These are phyloP conservation scores for Vitellaria paradoxa DNA, from an alignment of 179 eudicot genomes.

Conservation along the genomic window DNA sequence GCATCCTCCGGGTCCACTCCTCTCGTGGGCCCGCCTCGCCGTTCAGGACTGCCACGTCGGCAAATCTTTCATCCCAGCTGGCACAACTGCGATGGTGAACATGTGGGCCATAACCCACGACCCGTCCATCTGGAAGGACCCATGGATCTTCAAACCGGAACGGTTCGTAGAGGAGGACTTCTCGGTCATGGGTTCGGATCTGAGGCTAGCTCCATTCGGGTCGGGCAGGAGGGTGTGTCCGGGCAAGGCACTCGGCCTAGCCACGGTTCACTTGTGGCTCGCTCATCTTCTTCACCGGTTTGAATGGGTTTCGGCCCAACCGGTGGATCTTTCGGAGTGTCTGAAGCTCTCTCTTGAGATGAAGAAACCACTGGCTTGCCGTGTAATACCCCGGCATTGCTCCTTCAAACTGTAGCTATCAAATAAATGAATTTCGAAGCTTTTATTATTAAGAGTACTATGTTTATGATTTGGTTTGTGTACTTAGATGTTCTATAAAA, in stretches of 20 bases:
- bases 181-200: slow-evolving; percentile 63
- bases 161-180: slow-evolving; percentile 52
- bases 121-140: slow-evolving; percentile 62
- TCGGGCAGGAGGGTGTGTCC: slow-evolving; percentile 82
- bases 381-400: slow-evolving; percentile 20
- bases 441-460: background rate
- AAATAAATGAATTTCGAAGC: background rate
- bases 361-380: slow-evolving; percentile 44
- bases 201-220: slow-evolving; percentile 84
- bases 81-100: slow-evolving; percentile 90
- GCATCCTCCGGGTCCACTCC: slow-evolving; percentile 90
- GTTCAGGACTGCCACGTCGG: slow-evolving; percentile 59
- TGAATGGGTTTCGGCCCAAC: slow-evolving; percentile 50
- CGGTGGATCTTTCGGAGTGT: slow-evolving; percentile 61
- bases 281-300: slow-evolving; percentile 61
- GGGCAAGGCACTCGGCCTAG: slow-evolving; percentile 61
- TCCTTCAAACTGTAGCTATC: too few species aligned
- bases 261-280: slow-evolving; percentile 69
- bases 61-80: slow-evolving; percentile 60
- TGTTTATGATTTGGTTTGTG: too few species aligned
- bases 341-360: slow-evolving; percentile 72
- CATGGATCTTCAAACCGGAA: slow-evolving; percentile 56
- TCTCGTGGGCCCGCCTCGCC: slow-evolving; percentile 86
- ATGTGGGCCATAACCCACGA: slow-evolving; percentile 93
- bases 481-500: too few species aligned